phyloP scores from a whole-genome alignment of 140 eudicot genomes.

The Ambrosia hybrid region DNA sequence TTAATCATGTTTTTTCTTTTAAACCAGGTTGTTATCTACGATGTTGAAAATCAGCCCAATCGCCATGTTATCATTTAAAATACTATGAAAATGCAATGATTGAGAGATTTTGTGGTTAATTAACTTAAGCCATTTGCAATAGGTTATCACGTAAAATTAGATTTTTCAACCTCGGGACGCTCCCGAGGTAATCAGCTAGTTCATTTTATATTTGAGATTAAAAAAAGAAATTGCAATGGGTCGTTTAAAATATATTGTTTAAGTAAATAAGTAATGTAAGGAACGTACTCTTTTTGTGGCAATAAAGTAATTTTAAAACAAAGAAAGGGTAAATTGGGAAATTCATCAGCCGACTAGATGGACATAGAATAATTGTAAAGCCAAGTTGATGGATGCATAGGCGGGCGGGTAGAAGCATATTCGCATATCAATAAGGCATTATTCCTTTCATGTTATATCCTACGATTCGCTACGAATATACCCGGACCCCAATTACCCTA shows the following conservation, averaged over 20 bases:
- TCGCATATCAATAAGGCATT: conserved; percentile 34
- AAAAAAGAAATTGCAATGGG: not conserved
- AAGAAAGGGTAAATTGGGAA: conserved; percentile 23
- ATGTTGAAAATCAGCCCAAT: too few species aligned
- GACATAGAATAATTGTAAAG: conserved; percentile 17
- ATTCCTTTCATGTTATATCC: conserved; percentile 30
- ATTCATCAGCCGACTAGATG: conserved; percentile 12
- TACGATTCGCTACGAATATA: conserved; percentile 26
- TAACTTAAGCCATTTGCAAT: too few species aligned
- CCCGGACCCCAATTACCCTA: conserved; percentile 34
- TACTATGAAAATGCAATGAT: too few species aligned
- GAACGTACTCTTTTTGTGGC: not conserved
- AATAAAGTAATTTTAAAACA: not conserved
- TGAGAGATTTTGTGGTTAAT: too few species aligned
- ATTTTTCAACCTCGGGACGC: too few species aligned
- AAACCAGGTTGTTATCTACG: too few species aligned
- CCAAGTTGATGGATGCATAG: conserved; percentile 3
- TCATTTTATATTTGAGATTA: too few species aligned
- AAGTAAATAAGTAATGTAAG: not conserved
- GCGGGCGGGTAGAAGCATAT: conserved; percentile 35
- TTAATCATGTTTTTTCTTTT: too few species aligned
- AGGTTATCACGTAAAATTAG: too few species aligned
- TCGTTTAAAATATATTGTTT: not conserved
- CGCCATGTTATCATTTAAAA: too few species aligned
- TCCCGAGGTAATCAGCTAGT: too few species aligned